These are phyloP conservation scores for Tephrocybe sp. DNA, from an alignment of 768 basidiomycete species.

Conservation along the genomic window DNA sequence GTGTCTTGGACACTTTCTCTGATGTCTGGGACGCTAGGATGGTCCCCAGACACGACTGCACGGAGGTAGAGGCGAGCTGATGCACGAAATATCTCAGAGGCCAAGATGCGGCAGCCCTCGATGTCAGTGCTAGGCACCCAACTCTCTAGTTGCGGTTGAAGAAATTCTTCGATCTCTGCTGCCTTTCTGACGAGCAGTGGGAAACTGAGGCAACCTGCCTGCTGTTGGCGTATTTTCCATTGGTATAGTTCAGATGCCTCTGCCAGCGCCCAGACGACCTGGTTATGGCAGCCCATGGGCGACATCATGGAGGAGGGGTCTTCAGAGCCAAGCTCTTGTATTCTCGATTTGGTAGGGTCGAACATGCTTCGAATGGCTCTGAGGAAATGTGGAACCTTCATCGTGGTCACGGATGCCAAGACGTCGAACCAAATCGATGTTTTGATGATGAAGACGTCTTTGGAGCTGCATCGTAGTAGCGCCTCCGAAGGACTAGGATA, in stretches of 20 bases:
- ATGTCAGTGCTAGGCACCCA: conserved; percentile 18
- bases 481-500: conserved; percentile 41
- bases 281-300: conserved; percentile 84
- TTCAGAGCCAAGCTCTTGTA: conserved; percentile 27
- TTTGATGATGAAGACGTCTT: conserved; percentile 74
- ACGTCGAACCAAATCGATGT: conserved; percentile 89
- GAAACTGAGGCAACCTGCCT: conserved; percentile 49
- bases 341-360: conserved; percentile 39
- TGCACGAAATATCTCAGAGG: conserved; percentile 67
- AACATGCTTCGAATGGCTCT: conserved; percentile 56
- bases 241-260: conserved; percentile 62
- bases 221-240: conserved; percentile 56
- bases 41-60: conserved; percentile 72
- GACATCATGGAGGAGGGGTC: conserved; percentile 68
- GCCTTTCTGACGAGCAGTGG: conserved; percentile 58
- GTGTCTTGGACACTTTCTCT: conserved; percentile 49
- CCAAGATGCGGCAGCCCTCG: conserved; percentile 39
- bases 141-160: conserved; percentile 22
- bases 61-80: conserved; percentile 74
- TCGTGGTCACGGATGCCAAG: conserved; percentile 72
- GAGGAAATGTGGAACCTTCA: conserved; percentile 55
- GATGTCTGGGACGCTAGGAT: conserved; percentile 65
- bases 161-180: conserved; percentile 43
- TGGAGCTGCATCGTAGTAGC: conserved; percentile 42
- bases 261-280: conserved; percentile 74